These are phyloP conservation scores for Wickerhamiella azymoides DNA, from an alignment of 805 yeast species.

Conservation along the genomic window DNA sequence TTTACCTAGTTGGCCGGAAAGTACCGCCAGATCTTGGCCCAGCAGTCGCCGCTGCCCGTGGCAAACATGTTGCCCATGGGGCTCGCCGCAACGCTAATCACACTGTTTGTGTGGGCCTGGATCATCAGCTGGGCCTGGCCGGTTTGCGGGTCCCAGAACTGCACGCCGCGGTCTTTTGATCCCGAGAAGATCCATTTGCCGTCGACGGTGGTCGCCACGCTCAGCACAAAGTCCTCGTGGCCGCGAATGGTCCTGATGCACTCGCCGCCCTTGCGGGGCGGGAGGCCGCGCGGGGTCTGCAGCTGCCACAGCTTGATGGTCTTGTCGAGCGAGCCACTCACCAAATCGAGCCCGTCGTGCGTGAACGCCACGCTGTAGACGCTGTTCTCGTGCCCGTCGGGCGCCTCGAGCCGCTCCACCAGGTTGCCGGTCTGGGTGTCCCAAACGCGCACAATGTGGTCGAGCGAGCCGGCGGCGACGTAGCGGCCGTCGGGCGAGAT, in stretches of 20 bases:
- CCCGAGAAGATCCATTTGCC: constrained; percentile 85
- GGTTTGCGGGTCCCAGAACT: constrained; percentile 86
- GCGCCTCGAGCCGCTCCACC: constrained; percentile 84
- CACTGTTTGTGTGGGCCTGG: constrained; percentile 94
- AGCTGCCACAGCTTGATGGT: constrained; percentile 94
- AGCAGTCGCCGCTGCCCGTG: constrained; percentile 94
- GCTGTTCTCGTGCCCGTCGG: constrained; percentile 92
- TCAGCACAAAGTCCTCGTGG: constrained; percentile 88
- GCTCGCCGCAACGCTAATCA: constrained; percentile 84
- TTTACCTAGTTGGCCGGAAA: constrained; percentile 6
- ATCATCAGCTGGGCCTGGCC: constrained; percentile 91
- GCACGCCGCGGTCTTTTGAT: constrained; percentile 92
- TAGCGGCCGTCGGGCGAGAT: constrained; percentile 88
- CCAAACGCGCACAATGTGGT: constrained; percentile 93
- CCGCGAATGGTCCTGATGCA: constrained; percentile 92
- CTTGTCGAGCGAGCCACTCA: constrained; percentile 88
- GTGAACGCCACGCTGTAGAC: constrained; percentile 92
- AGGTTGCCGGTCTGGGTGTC: constrained; percentile 84
- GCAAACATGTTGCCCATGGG: constrained; percentile 85
- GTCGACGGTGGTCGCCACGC: constrained; percentile 89
- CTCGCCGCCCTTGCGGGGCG: constrained; percentile 28
- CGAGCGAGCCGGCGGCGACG: constrained; percentile 94
- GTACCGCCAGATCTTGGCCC: constrained; percentile 89
- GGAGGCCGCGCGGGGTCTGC: constrained; percentile 34
- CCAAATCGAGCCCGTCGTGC: constrained; percentile 79